A percentile compares a stretch with the other conserved stretches of the same genome.
Conservation (phyloP, 768 basidiomycete species). For the Tulasnella sp. region DNA sequence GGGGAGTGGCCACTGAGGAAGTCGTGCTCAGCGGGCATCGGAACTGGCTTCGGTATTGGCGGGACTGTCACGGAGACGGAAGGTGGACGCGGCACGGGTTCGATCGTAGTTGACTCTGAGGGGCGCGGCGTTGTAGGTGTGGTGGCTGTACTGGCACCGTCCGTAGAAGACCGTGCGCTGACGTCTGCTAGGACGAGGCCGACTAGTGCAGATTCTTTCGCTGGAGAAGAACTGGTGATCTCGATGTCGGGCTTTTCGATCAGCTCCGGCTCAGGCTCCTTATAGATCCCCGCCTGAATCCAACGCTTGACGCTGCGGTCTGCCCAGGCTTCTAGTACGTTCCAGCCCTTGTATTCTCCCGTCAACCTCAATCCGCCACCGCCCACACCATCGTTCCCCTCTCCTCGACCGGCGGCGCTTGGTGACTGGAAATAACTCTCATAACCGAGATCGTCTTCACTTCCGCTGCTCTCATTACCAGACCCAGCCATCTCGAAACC, state of each 20-base stretch:
- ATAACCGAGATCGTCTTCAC: conserved; percentile 78
- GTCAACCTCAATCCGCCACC: conserved; percentile 60
- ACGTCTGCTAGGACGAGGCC: neutral
- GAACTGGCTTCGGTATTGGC: conserved; percentile 7
- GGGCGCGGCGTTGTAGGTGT: neutral
- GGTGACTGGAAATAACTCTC: conserved; percentile 81
- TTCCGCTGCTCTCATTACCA: conserved; percentile 44
- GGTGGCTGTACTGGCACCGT: neutral
- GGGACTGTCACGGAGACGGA: neutral
- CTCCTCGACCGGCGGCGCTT: conserved; percentile 65
- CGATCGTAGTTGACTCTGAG: neutral
- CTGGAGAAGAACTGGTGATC: neutral
- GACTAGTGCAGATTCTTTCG: neutral
- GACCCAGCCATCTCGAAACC: conserved; percentile 66
- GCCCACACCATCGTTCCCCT: conserved; percentile 58
- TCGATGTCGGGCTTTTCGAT: conserved; percentile 1
- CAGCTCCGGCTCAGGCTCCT: neutral
- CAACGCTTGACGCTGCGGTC: conserved; percentile 80
- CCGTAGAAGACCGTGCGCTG: neutral
- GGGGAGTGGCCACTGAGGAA: conserved; percentile 3
- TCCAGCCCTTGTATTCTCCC: conserved; percentile 89
- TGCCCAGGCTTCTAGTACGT: conserved; percentile 85
- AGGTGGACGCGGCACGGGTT: neutral
- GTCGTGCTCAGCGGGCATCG: conserved; percentile 4
- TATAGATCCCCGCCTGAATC: conserved; percentile 53